These are phyloP conservation scores for Leccinum rimulosum DNA, from an alignment of 768 basidiomycete genomes.

Conservation along the genomic window DNA sequence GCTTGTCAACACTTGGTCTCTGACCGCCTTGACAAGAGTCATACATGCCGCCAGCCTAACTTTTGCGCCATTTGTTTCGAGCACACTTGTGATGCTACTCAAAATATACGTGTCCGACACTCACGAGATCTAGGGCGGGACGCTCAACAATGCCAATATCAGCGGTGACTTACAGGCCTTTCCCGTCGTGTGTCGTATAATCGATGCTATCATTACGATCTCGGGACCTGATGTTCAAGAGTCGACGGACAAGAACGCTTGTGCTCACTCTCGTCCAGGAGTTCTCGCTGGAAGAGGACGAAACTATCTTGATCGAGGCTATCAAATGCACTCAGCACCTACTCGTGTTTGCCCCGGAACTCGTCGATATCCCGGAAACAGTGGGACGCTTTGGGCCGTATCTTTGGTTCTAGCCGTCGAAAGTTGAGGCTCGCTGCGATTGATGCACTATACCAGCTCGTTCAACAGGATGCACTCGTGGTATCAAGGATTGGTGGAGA, in stretches of 20 bases:
- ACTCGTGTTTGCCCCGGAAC: conserved; percentile 90
- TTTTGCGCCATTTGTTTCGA: conserved; percentile 85
- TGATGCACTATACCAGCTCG: conserved; percentile 94
- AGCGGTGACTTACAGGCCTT: conserved; percentile 91
- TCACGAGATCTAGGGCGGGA: conserved; percentile 92
- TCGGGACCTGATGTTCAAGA: conserved; percentile 96
- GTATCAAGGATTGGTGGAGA: conserved; percentile 96
- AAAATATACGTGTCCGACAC: conserved; percentile 88
- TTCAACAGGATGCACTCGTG: conserved; percentile 88
- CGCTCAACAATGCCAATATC: conserved; percentile 75
- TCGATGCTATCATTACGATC: conserved; percentile 90
- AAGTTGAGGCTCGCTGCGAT: conserved; percentile 93
- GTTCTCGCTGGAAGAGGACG: conserved; percentile 82
- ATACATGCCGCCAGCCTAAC: conserved; percentile 90
- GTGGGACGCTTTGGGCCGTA: conserved; percentile 76
- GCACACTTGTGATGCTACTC: conserved; percentile 85
- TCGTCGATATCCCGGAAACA: conserved; percentile 77
- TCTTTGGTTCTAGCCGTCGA: conserved; percentile 71
- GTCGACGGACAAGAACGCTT: conserved; percentile 71
- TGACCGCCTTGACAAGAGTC: conserved; percentile 81
- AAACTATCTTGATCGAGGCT: conserved; percentile 87
- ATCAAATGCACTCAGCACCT: conserved; percentile 97
- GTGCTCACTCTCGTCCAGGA: conserved; percentile 84
- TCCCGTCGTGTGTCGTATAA: conserved; percentile 86
- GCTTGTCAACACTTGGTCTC: conserved; percentile 90